phyloP scores from a whole-genome alignment of 805 yeast species.

The Pichia deserticola region DNA sequence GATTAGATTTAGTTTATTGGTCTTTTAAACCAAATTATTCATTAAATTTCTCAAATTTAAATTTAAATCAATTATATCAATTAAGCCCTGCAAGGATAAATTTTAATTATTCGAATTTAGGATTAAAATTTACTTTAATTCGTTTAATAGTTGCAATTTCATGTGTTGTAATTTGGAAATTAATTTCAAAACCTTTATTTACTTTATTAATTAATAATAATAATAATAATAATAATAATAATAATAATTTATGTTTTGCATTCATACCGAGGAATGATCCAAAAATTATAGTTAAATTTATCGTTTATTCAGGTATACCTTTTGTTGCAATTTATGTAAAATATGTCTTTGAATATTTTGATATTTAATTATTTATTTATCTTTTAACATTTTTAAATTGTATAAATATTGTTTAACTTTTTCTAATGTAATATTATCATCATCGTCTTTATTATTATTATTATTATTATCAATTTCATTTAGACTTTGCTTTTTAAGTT shows the following conservation, averaged over 20 bases:
- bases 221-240: too few species aligned
- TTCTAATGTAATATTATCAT: constrained; percentile 37
- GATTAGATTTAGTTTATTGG: constrained; percentile 63
- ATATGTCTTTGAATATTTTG: background rate
- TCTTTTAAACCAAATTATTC: constrained; percentile 18
- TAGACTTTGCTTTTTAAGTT: too few species aligned
- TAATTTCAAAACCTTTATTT: constrained; percentile 59
- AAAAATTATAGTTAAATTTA: constrained; percentile 66
- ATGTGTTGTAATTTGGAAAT: constrained; percentile 66
- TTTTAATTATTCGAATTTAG: constrained; percentile 25
- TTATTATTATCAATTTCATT: constrained; percentile 1
- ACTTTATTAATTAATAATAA: constrained; percentile 10
- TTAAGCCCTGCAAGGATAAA: background rate
- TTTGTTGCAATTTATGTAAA: constrained; percentile 26
- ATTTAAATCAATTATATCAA: background rate
- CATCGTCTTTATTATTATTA: constrained; percentile 1
- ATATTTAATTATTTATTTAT: background rate
- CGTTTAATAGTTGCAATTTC: constrained; percentile 58
- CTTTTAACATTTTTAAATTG: too few species aligned
- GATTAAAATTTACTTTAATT: constrained; percentile 32
- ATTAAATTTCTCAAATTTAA: background rate
- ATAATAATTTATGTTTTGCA: constrained; percentile 32
- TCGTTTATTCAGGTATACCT: constrained; percentile 80
- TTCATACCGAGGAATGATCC: constrained; percentile 60
- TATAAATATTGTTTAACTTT: constrained; percentile 34